Base-by-base conservation (phyloP, 2,329 filamentous ascomycete species). In the Ophiocordyceps australis region DNA sequence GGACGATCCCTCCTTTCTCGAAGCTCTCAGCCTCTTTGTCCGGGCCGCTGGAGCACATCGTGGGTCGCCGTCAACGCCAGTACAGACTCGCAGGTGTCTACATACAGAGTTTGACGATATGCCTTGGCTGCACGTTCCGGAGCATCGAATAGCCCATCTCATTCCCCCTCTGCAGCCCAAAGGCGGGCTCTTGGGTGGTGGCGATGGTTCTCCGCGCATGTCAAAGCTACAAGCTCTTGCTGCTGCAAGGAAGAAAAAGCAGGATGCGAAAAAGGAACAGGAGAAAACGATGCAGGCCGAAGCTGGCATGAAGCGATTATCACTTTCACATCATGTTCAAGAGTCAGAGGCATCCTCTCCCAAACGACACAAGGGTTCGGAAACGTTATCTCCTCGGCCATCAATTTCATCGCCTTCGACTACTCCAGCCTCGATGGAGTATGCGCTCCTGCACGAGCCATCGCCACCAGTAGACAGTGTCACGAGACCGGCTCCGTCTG, bases 181-280 rank as follows among this genome's bases (percentile, higher is more conserved):
- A 24, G 66, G 73, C 12, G 76, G 82, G 3, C 58, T 98, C 0
- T 51, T 93, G 3, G 91, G 89, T 17, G 91, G 89, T 18, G 63
- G 70, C 3, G 64, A 68, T 24, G 53, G 54, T 9, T 42, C 55
- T n/a, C 62, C 68, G 4, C 89, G 85, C 42, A 63, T 79, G 49
- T 92, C 86, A 5, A 98, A 98, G 42, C 59, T 98, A 23, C 86
- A 92, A 39, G 82, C 82, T 24, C 57, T 98, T 22, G 85, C 86
- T 26, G 82, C 82, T 18, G 77, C 80, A 28, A 66, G 83, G 16
- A 85, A 83, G 46, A 85, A 80, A 51, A 92, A 83, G 48, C 73
- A 72, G 10, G 73, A 72, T 17, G 72, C 75, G 20, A 72, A 66
- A 38, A 55, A 47, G 25, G 46, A 40, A 10, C 31, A 40, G 13